Evolutionary conservation across 305 asterid genomes (phyloP), one percentile per base, ranked within the genome.

Genomic region (Fraxinus xanthoxyloides): DNA sequence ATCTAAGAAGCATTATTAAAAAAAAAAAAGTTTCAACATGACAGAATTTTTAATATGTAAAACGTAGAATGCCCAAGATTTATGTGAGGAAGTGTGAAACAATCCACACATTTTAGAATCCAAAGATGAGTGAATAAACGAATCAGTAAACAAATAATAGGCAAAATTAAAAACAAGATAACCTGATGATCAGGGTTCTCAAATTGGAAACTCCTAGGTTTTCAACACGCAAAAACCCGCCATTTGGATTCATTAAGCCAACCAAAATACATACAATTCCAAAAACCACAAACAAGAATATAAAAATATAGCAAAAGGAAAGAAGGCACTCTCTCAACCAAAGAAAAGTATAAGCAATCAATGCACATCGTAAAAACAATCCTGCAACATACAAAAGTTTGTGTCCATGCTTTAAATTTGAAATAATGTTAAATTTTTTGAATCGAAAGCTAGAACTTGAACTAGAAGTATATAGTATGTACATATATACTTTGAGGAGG

Each of bases 151-250:
- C 28, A 10, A n/a, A 77, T 77, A 12, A 28, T 77, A 28, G 70
- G 10, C 7, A 13, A 7, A 46, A 75, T 65, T 7, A 9, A 2
- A 78, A 24, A 30, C 24, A 54, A 74, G 51, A 84, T 72, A 86
- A 93, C 98, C 98, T 94, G 99, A 82, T 94, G 98, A 81, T 94
- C 98, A 21, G 99, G 98, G 77, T 95, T 95, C 91, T 95, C 97
- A 85, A 94, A 94, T 77, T 94, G 98, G 83, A 92, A 95, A 82
- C 99, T 93, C 87, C 93, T 87, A 0, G 99, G 97, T 90, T 94
- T 81, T 83, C 90, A 73, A 95, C 98, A 61, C 79, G 87, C 86
- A 91, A 59, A 88, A 82, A 54, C 1, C 98, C 98, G 28, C 85
- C 89, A 77, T 82, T 89, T 54, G 98, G 98, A 85, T 87, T 92